Evolutionary conservation across 371 early-diverging fungal genomes (phyloP), one percentile per base, ranked within the genome.

Genomic region (Batkoa obscura): DNA sequence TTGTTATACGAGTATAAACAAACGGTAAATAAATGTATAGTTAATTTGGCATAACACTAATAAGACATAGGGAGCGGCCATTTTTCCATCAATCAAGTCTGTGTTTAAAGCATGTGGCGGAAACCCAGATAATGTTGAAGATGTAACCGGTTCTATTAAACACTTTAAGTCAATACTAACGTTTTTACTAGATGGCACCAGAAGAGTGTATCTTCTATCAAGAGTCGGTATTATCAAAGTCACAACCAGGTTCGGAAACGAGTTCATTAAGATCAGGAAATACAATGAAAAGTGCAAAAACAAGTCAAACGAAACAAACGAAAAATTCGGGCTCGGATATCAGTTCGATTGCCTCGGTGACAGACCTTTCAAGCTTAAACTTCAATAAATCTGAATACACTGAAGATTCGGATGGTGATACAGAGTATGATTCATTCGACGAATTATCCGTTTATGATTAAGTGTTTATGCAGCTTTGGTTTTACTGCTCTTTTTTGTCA

Each of bases 181-280:
- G n/a, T n/a, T n/a, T n/a, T n/a, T n/a, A n/a, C n/a, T n/a, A n/a
- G n/a, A 55, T 55, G 56, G 56, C 56, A 15, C 56, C 56, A 3
- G 43, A 15, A 12, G 56, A 55, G 46, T 53, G 53, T 41, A 5
- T 53, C 2, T 53, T 53, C 53, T 55, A 55, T 37, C 56, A 55
- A 35, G 56, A 47, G 34, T 35, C 36, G n/a, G 31, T 55, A 9
- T 9, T 9, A 12, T 47, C 56, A 5, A 45, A 41, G 10, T 45
- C 43, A 13, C 4, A 9, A 8, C 34, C 42, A 10, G 17, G 46
- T 47, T 55, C 47, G 30, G 31, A 43, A 43, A 47, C 53, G 3
- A 53, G 42, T 15, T 53, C 53, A n/a, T 2, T 4, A 6, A 23
- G 50, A 9, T n/a, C 50, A 3, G 10, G 9, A n/a, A 45, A 45